Evolutionary conservation across 208 protist species (phyloP).

Genomic region (Novymonas esmeraldas): DNA sequence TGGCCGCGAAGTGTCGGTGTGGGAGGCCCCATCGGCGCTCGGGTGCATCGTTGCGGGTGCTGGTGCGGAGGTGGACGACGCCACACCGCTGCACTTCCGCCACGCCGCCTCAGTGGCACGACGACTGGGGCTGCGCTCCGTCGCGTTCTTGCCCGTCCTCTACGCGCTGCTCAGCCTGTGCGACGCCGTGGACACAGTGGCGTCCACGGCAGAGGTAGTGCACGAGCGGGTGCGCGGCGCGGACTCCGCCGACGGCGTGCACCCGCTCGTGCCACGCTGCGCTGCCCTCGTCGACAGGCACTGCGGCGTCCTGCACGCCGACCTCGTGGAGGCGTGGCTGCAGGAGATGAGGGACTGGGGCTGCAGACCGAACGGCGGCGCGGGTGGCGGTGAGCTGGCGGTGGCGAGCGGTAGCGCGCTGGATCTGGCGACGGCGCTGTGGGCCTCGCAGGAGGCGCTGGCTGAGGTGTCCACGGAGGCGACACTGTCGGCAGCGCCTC

Average conservation of each 20-base stretch:
- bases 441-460: constrained; percentile 5
- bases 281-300: constrained; percentile 13
- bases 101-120: constrained; percentile 13
- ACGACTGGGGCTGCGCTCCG: constrained; percentile 17
- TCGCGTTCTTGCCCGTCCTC: constrained; percentile 16
- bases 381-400: not conserved
- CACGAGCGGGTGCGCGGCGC: not conserved
- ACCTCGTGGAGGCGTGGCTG: constrained; percentile 12
- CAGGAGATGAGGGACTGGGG: not conserved
- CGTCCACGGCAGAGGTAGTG: not conserved
- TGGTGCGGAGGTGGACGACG: not conserved
- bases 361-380: no score
- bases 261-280: constrained; percentile 1
- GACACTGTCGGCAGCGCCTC: not conserved
- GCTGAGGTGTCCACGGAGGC: constrained; percentile 1
- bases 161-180: constrained; percentile 15
- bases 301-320: constrained; percentile 13
- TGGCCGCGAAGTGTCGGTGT: not conserved
- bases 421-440: constrained; percentile 12
- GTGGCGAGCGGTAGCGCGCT: not conserved
- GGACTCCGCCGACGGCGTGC: not conserved
- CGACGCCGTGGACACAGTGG: not conserved
- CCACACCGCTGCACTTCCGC: constrained; percentile 1
- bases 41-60: not conserved
- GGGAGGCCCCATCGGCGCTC: not conserved